Evolutionary conservation across 2,329 filamentous ascomycete species (phyloP), one percentile per base, ranked within the genome.

Genomic region (Hirsutella rhossiliensis): DNA sequence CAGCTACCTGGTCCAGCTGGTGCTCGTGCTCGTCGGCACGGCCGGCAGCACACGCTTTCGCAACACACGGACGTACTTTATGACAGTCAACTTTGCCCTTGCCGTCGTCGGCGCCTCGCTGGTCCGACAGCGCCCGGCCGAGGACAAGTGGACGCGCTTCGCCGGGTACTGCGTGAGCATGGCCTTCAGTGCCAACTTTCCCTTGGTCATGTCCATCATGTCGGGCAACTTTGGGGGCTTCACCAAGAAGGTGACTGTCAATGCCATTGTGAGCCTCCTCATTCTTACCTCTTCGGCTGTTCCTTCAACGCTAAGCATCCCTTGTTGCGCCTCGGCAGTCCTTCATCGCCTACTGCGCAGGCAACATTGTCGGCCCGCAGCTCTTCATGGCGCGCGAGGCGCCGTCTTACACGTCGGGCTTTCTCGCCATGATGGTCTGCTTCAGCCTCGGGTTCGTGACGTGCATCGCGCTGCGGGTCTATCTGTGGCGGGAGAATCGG

Each of bases 291-390:
- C 15, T 32, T 32, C 43, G 36, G 47, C 19, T 12, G 20, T 28
- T 38, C 19, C 20, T 11, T 38, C 34, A 15, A 23, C 7, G 23
- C 23, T 23, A 23, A 23, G 23, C 37, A 23, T 39, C 18, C 2
- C 7, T 5, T 12, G 4, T 11, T 3, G 11, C 17, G 17, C 38
- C 11, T 23, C n/a, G 12, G 6, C 11, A 52, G 51, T 44, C 75
- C 47, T 81, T 81, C 53, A 64, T 81, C 38, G 69, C 71, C 1
- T 80, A 76, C 69, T 74, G 73, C 37, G 62, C 68, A 0, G 79
- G 78, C 1, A 82, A 82, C 52, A 73, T 78, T 8, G 71, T 76
- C 31, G 76, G 73, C 0, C 76, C 77, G 0, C 76, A 80, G 53
- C 67, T 79, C 3, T 81, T 80, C 61, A 62, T 75, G 15, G 61